A percentile compares a stretch with the other conserved stretches of the same genome.
phyloP scores from a whole-genome alignment of 2,329 filamentous ascomycete species.

The Ascochyta lentis region DNA sequence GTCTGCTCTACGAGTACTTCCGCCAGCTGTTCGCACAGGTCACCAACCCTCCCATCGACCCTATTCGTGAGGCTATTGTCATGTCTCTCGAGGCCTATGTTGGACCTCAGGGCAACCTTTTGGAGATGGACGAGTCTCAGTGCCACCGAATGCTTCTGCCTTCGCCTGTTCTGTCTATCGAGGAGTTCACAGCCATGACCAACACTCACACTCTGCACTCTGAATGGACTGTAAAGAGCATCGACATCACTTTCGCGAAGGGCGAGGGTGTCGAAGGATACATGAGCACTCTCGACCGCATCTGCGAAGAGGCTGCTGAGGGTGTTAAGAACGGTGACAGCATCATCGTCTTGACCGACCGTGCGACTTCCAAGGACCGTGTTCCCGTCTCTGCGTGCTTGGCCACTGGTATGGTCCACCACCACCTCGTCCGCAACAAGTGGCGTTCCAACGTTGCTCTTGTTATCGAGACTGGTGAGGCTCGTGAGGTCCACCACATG shows the following conservation, averaged over 20 bases:
- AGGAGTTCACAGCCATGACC: slow-evolving; percentile 87
- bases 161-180: slow-evolving; percentile 86
- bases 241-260: slow-evolving; percentile 94
- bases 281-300: slow-evolving; percentile 82
- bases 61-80: slow-evolving; percentile 95
- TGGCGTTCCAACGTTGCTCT: slow-evolving; percentile 90
- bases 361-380: slow-evolving; percentile 80
- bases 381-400: slow-evolving; percentile 86
- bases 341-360: slow-evolving; percentile 88
- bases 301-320: slow-evolving; percentile 83
- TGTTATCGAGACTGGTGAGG: slow-evolving; percentile 90
- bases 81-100: slow-evolving; percentile 98
- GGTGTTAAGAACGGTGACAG: slow-evolving; percentile 84
- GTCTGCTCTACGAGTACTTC: slow-evolving; percentile 95
- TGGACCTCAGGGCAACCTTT: slow-evolving; percentile 90
- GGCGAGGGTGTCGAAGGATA: slow-evolving; percentile 82
- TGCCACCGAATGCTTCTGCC: slow-evolving; percentile 85
- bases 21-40: slow-evolving; percentile 97
- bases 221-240: slow-evolving; percentile 85
- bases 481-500: slow-evolving; percentile 98
- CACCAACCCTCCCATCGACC: slow-evolving; percentile 96
- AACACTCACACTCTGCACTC: slow-evolving; percentile 76
- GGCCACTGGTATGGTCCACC: slow-evolving; percentile 92
- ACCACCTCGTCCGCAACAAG: slow-evolving; percentile 93
- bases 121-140: slow-evolving; percentile 91